phyloP scores from a whole-genome alignment of 805 yeast species.

The Metschnikowia orientalis region DNA sequence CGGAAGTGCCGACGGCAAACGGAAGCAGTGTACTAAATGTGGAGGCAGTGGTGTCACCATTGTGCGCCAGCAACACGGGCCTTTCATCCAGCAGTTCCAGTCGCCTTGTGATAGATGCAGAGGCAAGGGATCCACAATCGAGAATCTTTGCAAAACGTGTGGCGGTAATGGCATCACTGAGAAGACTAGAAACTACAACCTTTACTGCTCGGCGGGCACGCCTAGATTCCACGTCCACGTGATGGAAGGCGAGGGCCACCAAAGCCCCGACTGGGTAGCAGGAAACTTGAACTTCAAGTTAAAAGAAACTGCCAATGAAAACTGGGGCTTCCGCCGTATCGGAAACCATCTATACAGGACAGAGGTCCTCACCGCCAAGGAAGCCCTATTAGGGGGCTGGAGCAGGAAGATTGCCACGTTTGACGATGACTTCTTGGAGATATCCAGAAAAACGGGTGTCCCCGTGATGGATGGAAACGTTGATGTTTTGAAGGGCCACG shows the following conservation, averaged over 20 bases:
- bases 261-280: constrained; percentile 72
- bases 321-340: constrained; percentile 83
- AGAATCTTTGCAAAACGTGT: constrained; percentile 64
- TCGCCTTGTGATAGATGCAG: constrained; percentile 73
- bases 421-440: constrained; percentile 46
- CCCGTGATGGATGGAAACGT: constrained; percentile 62
- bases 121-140: constrained; percentile 70
- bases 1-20: constrained; percentile 78
- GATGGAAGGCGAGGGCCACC: constrained; percentile 75
- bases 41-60: constrained; percentile 68
- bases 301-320: constrained; percentile 49
- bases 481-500: constrained; percentile 67
- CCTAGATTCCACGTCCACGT: constrained; percentile 55
- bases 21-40: constrained; percentile 63
- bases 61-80: constrained; percentile 72
- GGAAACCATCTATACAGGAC: constrained; percentile 72
- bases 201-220: constrained; percentile 69
- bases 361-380: constrained; percentile 67
- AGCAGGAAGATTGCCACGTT: constrained; percentile 58
- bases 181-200: constrained; percentile 51
- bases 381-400: constrained; percentile 84
- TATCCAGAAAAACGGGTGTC: constrained; percentile 50
- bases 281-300: constrained; percentile 73
- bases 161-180: constrained; percentile 62
- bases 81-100: constrained; percentile 84